phyloP scores from a whole-genome alignment of 192 early-diverging fungal genomes.

The Rhizoclosmatium sp. region DNA sequence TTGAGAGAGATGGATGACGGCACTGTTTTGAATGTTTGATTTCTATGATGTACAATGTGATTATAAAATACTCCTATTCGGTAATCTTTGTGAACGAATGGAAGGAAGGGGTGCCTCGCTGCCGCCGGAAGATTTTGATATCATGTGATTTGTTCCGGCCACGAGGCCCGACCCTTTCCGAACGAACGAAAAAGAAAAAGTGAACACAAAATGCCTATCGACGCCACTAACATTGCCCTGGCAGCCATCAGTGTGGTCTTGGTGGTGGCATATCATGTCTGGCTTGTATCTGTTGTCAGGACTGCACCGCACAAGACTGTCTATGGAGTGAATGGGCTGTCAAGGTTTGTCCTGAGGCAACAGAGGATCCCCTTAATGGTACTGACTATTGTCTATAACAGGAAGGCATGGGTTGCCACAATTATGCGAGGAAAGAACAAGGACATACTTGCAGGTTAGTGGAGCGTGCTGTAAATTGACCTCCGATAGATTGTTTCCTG shows the following conservation, averaged over 20 bases:
- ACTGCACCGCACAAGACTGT: slow-evolving; percentile 41
- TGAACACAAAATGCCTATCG: neutral
- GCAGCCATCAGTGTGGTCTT: slow-evolving; percentile 20
- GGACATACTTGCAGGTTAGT: slow-evolving; percentile 44
- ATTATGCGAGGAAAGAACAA: slow-evolving; percentile 49
- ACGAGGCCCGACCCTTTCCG: no score
- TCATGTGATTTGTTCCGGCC: no score
- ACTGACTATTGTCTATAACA: neutral
- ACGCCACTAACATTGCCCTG: slow-evolving; percentile 33
- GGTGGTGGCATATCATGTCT: slow-evolving; percentile 41
- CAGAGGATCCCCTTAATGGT: neutral
- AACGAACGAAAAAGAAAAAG: no score
- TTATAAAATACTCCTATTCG: no score
- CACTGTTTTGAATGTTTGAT: no score
- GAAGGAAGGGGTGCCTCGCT: no score
- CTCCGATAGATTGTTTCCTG: neutral
- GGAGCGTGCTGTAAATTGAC: neutral
- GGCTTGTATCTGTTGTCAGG: slow-evolving; percentile 32
- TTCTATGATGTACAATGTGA: no score
- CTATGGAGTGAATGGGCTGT: slow-evolving; percentile 40
- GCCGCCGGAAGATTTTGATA: no score
- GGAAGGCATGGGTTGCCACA: slow-evolving; percentile 46
- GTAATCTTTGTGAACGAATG: no score
- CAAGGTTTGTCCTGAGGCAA: slow-evolving; percentile 9
- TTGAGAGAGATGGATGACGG: no score